These are phyloP conservation scores for Gracilaria domingensis DNA, from an alignment of 23 red algal genomes.

Conservation along the genomic window DNA sequence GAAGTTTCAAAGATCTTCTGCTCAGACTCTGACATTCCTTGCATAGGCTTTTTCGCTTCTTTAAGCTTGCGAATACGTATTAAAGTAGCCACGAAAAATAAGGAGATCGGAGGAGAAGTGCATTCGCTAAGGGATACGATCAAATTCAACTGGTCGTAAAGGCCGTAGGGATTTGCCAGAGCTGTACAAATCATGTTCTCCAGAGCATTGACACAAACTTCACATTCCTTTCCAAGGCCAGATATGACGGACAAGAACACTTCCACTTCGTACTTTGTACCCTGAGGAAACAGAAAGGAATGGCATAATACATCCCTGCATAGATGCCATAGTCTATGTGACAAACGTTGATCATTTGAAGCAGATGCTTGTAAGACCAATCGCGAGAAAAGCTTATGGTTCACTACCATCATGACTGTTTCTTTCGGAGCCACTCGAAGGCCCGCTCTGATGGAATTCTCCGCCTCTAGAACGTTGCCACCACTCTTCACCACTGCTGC, in stretches of 20 bases:
- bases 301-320: slow-evolving; percentile 6
- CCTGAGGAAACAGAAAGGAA: slow-evolving; percentile 33
- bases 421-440: slow-evolving; percentile 6
- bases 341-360: not conserved
- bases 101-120: not conserved
- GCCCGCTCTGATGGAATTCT: slow-evolving; percentile 26
- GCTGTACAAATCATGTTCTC: slow-evolving; percentile 32
- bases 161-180: slow-evolving; percentile 1
- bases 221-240: not conserved
- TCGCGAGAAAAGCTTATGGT: slow-evolving; percentile 12
- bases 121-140: not conserved
- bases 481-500: not conserved
- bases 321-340: slow-evolving; percentile 24
- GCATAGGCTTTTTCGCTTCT: not conserved
- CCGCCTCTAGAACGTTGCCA: not conserved
- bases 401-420: slow-evolving; percentile 24
- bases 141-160: slow-evolving; percentile 25
- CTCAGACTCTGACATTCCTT: not conserved
- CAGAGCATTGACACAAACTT: slow-evolving; percentile 5
- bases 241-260: slow-evolving; percentile 46
- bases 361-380: slow-evolving; percentile 27
- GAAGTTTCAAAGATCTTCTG: not conserved
- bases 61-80: slow-evolving; percentile 5
- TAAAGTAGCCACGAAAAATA: slow-evolving; percentile 6
- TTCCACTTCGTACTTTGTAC: slow-evolving; percentile 41